Percentiles rank a stretch among this genome's conserved stretches.
Evolutionary conservation across 768 basidiomycete genomes (phyloP).

Genomic region (Mycena crocata): DNA sequence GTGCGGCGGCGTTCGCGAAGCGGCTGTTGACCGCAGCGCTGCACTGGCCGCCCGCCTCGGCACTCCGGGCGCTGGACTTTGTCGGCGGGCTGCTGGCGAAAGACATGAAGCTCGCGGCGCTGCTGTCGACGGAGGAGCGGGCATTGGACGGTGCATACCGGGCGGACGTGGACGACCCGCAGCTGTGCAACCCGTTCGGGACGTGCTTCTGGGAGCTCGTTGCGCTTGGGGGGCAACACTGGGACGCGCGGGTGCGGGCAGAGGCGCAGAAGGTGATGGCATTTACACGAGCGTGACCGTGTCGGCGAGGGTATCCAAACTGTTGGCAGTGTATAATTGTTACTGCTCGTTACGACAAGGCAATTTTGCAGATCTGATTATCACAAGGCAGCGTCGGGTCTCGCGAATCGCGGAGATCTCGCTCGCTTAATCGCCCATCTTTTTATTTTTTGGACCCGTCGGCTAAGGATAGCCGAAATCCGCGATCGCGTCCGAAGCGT

Average conservation of each 20-base stretch:
- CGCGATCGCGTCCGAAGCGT: too few relatives aligned
- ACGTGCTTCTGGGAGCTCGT: constrained; percentile 90
- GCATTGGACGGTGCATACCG: constrained; percentile 87
- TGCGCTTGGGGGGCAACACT: constrained; percentile 68
- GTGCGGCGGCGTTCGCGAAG: constrained; percentile 93
- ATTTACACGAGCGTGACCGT: constrained; percentile 52
- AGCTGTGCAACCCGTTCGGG: constrained; percentile 83
- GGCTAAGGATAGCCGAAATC: too few relatives aligned
- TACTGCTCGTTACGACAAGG: too few relatives aligned
- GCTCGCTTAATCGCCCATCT: too few relatives aligned
- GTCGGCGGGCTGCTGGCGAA: constrained; percentile 77
- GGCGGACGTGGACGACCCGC: constrained; percentile 89
- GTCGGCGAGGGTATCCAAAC: not conserved
- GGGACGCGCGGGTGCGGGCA: constrained; percentile 74
- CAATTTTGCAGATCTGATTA: too few relatives aligned
- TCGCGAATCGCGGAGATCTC: too few relatives aligned
- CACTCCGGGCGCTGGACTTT: constrained; percentile 79
- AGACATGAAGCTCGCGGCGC: constrained; percentile 83
- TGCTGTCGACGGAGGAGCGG: constrained; percentile 90
- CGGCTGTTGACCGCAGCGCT: constrained; percentile 86
- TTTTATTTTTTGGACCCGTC: too few relatives aligned
- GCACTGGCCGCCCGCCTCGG: constrained; percentile 79
- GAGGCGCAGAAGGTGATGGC: constrained; percentile 71
- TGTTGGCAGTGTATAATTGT: not conserved
- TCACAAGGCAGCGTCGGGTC: too few relatives aligned